These are phyloP conservation scores for Colletotrichum shisoi DNA, from an alignment of 2,329 filamentous ascomycete species.

Conservation along the genomic window DNA sequence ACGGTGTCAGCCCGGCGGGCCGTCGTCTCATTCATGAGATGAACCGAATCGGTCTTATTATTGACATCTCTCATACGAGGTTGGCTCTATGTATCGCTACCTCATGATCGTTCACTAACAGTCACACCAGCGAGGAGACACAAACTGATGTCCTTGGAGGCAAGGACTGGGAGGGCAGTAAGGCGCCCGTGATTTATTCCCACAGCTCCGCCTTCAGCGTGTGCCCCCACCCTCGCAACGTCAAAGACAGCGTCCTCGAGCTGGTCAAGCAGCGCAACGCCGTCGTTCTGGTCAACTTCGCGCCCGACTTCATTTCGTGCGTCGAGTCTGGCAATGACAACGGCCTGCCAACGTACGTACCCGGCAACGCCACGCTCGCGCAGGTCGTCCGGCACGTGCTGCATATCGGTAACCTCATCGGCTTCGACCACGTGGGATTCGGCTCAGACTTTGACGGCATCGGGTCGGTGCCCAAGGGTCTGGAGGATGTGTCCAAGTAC, in stretches of 20 bases:
- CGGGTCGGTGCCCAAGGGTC: constrained; percentile 68
- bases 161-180: constrained; percentile 72
- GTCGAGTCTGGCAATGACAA: constrained; percentile 63
- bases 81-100: constrained; percentile 31
- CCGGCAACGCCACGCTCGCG: constrained; percentile 73
- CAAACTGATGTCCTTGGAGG: constrained; percentile 83
- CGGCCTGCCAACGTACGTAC: constrained; percentile 73
- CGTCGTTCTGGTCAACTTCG: constrained; percentile 91
- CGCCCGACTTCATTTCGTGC: constrained; percentile 83
- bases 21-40: constrained; percentile 79
- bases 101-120: constrained; percentile 16
- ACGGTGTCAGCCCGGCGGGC: constrained; percentile 76
- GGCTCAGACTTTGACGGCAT: constrained; percentile 93
- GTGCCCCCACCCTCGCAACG: constrained; percentile 89
- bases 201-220: constrained; percentile 83
- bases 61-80: constrained; percentile 80
- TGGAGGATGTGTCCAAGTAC: constrained; percentile 87
- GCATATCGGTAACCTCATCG: constrained; percentile 82
- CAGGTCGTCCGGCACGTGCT: constrained; percentile 83
- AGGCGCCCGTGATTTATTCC: constrained; percentile 85
- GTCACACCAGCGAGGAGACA: constrained; percentile 71
- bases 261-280: constrained; percentile 77
- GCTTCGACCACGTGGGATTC: constrained; percentile 86
- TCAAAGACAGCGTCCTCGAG: constrained; percentile 81
- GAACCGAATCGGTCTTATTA: constrained; percentile 94